Conservation (phyloP, 768 basidiomycete genomes). For the Lactarius psammicola region DNA sequence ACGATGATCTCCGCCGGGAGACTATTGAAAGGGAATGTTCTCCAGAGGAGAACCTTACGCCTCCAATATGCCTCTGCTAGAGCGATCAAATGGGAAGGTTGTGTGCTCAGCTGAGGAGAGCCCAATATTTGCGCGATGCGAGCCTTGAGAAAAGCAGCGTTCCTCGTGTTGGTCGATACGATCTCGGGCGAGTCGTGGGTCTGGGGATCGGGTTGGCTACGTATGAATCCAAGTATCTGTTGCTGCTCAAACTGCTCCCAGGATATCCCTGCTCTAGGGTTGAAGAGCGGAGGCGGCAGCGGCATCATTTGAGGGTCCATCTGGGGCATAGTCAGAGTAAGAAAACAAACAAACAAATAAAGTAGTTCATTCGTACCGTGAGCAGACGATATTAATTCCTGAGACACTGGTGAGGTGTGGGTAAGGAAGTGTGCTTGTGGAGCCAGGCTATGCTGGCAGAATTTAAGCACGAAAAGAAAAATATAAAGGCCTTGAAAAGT, state of each 20-base stretch:
- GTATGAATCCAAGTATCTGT: conserved; percentile 1
- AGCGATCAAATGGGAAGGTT: background rate
- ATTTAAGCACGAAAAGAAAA: conserved; percentile 4
- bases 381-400: background rate
- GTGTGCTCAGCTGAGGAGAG: background rate
- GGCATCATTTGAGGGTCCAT: conserved; percentile 3
- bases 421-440: conserved; percentile 1
- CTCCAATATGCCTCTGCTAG: conserved; percentile 16
- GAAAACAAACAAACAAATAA: background rate
- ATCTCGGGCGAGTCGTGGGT: background rate
- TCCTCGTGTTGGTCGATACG: background rate
- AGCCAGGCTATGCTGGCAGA: background rate
- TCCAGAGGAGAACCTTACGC: conserved; percentile 36
- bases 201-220: conserved; percentile 21
- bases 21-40: conserved; percentile 54
- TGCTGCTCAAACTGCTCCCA: conserved; percentile 14
- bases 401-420: background rate
- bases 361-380: background rate
- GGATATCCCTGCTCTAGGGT: background rate
- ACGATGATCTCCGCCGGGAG: conserved; percentile 64
- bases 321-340: conserved; percentile 2
- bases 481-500: background rate
- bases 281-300: background rate
- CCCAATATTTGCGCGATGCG: conserved; percentile 4
- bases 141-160: conserved; percentile 6